A percentile compares a stretch with the other conserved stretches of the same genome.
These are phyloP conservation scores for Ophiobolus disseminans DNA, from an alignment of 2,329 filamentous ascomycete genomes.

Conservation along the genomic window DNA sequence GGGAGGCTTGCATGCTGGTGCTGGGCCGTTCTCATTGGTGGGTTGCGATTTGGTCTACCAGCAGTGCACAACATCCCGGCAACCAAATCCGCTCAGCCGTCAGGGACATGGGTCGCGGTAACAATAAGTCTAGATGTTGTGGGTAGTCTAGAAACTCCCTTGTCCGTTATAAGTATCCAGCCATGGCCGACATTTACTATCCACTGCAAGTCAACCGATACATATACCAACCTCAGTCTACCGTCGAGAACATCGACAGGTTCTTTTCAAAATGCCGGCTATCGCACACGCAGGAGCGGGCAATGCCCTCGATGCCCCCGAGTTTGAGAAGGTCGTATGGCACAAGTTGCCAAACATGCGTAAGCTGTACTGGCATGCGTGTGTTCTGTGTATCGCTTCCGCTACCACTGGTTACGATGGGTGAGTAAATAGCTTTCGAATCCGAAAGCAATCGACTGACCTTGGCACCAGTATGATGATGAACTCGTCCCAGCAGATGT, in stretches of 20 bases:
- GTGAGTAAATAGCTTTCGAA: constrained; percentile 41
- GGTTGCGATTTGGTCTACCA: constrained; percentile 17
- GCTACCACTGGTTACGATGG: constrained; percentile 65
- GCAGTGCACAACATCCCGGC: constrained; percentile 19
- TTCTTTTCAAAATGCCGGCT: constrained; percentile 7
- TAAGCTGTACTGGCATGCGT: constrained; percentile 62
- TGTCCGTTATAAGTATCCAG: constrained; percentile 27
- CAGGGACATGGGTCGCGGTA: constrained; percentile 8
- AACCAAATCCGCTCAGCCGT: constrained; percentile 22
- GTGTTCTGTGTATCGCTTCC: constrained; percentile 60
- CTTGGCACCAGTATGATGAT: constrained; percentile 49
- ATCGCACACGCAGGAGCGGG: constrained; percentile 20
- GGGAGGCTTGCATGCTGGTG: constrained; percentile 24
- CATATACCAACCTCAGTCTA: constrained; percentile 5
- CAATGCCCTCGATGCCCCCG: constrained; percentile 54
- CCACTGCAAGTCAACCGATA: constrained; percentile 21
- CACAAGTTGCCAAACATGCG: constrained; percentile 62
- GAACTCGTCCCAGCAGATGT: constrained; percentile 53
- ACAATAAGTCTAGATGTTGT: constrained; percentile 7
- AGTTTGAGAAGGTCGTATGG: constrained; percentile 62
- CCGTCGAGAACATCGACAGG: constrained; percentile 1
- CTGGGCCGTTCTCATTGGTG: constrained; percentile 24
- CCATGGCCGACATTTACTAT: constrained; percentile 11
- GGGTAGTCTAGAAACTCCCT: constrained; percentile 6
- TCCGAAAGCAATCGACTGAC: constrained; percentile 2